phyloP scores from a whole-genome alignment of 805 yeast genomes.

The Wickerhamiella hasegawae region DNA sequence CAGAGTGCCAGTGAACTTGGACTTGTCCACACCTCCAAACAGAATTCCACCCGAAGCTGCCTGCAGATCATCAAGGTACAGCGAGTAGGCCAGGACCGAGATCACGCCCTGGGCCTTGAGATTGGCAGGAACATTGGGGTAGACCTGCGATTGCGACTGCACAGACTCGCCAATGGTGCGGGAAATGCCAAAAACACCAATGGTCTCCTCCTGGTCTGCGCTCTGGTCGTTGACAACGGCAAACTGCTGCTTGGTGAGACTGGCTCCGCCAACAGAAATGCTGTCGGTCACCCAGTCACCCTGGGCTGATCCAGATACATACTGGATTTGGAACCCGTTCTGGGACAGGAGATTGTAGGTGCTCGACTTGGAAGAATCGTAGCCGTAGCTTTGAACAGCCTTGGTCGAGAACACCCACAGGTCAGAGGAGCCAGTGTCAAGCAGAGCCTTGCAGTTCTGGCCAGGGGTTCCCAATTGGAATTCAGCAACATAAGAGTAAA shows the following conservation, averaged over 20 bases:
- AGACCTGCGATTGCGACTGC: neutral
- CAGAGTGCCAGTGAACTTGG: slow-evolving; percentile 30
- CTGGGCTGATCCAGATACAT: slow-evolving; percentile 30
- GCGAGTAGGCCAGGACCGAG: slow-evolving; percentile 38
- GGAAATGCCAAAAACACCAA: slow-evolving; percentile 33
- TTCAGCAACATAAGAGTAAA: slow-evolving; percentile 9
- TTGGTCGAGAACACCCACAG: neutral
- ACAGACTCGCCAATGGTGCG: slow-evolving; percentile 17
- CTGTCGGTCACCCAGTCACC: slow-evolving; percentile 43
- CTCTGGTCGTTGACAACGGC: slow-evolving; percentile 35
- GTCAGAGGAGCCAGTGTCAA: slow-evolving; percentile 25
- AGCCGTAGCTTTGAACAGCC: neutral
- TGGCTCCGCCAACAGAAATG: slow-evolving; percentile 32
- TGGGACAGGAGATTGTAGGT: neutral
- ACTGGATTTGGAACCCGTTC: slow-evolving; percentile 22
- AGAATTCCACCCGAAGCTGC: slow-evolving; percentile 16
- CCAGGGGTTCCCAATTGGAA: slow-evolving; percentile 35
- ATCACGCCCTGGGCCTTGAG: slow-evolving; percentile 30
- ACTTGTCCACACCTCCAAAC: slow-evolving; percentile 37
- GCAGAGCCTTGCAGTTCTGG: slow-evolving; percentile 33
- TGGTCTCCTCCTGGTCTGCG: slow-evolving; percentile 23
- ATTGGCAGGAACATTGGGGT: neutral
- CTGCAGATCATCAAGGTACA: slow-evolving; percentile 33
- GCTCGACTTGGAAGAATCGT: neutral
- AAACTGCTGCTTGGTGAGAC: slow-evolving; percentile 39